Percentiles rank a stretch among this genome's conserved stretches.
These are phyloP conservation scores for Barnettozyma wickerhamii DNA, from an alignment of 805 yeast species.

Conservation along the genomic window DNA sequence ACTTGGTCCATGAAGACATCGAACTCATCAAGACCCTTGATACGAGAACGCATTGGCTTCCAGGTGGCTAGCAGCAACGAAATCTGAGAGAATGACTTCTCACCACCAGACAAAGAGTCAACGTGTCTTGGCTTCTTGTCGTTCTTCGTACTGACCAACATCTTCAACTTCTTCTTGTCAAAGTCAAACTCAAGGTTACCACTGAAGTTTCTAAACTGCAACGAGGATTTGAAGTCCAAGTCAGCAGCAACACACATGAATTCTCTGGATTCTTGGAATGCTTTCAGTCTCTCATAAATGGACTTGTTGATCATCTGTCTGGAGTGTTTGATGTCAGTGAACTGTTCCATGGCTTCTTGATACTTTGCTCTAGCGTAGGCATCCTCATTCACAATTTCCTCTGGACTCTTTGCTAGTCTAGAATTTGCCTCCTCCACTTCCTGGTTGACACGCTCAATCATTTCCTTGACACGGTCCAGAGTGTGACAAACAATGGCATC, in stretches of 20 bases:
- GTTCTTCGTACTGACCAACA: slow-evolving; percentile 58
- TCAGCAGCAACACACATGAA: slow-evolving; percentile 46
- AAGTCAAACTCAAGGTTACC: slow-evolving; percentile 70
- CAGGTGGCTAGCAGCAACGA: slow-evolving; percentile 85
- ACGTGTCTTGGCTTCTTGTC: slow-evolving; percentile 61
- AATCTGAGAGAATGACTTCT: slow-evolving; percentile 89
- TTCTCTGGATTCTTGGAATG: slow-evolving; percentile 36
- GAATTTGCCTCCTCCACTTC: slow-evolving; percentile 50
- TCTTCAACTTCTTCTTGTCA: slow-evolving; percentile 42
- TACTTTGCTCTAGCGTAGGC: slow-evolving; percentile 39
- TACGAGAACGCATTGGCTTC: slow-evolving; percentile 84
- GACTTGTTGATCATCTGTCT: slow-evolving; percentile 33
- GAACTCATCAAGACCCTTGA: slow-evolving; percentile 91
- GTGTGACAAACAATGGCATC: slow-evolving; percentile 36
- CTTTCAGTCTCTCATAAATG: slow-evolving; percentile 37
- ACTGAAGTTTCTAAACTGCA: slow-evolving; percentile 63
- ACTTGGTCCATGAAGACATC: slow-evolving; percentile 98
- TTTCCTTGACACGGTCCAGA: slow-evolving; percentile 43
- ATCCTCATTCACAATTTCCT: slow-evolving; percentile 47
- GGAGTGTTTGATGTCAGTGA: slow-evolving; percentile 31
- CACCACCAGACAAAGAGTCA: slow-evolving; percentile 92
- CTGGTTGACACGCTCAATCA: slow-evolving; percentile 41
- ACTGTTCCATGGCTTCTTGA: slow-evolving; percentile 38
- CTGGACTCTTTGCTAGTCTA: slow-evolving; percentile 50
- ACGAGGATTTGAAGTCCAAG: slow-evolving; percentile 52